Evolutionary conservation across 2,329 filamentous ascomycete species (phyloP), one percentile per base, ranked within the genome.

Genomic region (Fusarium sp.): DNA sequence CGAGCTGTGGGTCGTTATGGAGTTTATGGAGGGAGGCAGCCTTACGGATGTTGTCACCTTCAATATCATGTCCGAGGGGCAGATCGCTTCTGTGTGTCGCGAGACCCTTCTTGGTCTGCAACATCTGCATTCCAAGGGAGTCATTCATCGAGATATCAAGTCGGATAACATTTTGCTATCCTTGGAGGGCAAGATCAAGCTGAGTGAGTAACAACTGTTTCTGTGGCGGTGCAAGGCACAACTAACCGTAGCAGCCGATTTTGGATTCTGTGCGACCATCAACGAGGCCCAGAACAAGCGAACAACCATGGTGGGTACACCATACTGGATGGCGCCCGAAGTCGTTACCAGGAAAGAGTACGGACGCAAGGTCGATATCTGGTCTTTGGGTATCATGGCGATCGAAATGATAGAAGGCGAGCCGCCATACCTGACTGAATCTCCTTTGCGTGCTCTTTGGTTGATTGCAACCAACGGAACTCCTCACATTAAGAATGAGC

Each of bases 371-470:
- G 95, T 99, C 60, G 96, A 99, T 79, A 98, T 99, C 75, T 99
- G 96, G 96, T 97, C 94, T 65, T 86, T 99, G 47, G 96, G 96
- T 65, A 99, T 99, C 84, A 98, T 99, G 96, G 94, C 96, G 12
- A 98, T 99, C 78, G 96, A 99, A 83, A 99, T 99, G 96, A 97
- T 99, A 73, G 96, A 98, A 84, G 96, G 95, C 80, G 96, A 98
- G 81, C 96, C 96, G 17, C 96, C 96, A 29, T 99, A 98, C 80
- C 87, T 99, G 65, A 98, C 95, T 42, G 96, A 99, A 81, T 97
- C 94, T 41, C 96, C 96, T 9, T 87, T 99, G 29, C 91, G 95
- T 68, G 96, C 96, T 3, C 87, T 99, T 41, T 99, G 96, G 87
- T 84, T 99, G 76, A 99, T 99, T 81, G 96, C 96, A 59, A 98